These are phyloP conservation scores for Iris pallida DNA, from an alignment of 116 monocot species.

Conservation along the genomic window DNA sequence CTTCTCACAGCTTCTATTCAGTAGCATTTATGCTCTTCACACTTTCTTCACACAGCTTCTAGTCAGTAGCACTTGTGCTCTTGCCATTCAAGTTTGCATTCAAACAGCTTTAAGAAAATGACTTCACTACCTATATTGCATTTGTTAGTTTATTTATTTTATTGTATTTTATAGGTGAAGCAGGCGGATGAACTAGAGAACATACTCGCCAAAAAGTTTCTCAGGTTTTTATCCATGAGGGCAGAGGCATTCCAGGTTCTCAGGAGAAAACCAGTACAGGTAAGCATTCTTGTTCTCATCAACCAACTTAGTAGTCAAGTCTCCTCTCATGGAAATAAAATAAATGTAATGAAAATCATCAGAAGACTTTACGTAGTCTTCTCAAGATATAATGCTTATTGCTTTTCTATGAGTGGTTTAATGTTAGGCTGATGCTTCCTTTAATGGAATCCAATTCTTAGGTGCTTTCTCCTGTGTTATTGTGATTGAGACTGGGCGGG, in stretches of 20 bases:
- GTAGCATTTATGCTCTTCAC: background rate
- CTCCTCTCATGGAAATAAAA: too few relatives aligned
- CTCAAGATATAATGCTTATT: too few relatives aligned
- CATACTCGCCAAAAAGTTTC: constrained; percentile 89
- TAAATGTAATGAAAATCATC: too few relatives aligned
- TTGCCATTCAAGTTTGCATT: background rate
- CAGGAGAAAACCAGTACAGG: constrained; percentile 96
- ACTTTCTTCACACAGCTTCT: too few relatives aligned
- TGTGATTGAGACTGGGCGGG: too few relatives aligned
- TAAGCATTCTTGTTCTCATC: constrained; percentile 4
- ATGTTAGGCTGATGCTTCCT: too few relatives aligned
- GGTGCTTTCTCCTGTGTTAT: too few relatives aligned
- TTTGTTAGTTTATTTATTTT: background rate
- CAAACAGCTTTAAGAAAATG: background rate
- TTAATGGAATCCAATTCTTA: too few relatives aligned
- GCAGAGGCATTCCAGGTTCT: constrained; percentile 98
- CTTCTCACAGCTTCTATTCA: background rate
- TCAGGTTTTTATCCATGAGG: constrained; percentile 98
- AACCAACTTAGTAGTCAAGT: too few relatives aligned
- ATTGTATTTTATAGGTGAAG: constrained; percentile 54
- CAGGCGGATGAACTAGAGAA: constrained; percentile 97
- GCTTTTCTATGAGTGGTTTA: too few relatives aligned
- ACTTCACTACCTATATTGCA: background rate
- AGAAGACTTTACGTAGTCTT: too few relatives aligned
- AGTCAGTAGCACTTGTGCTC: background rate